Percentiles rank a stretch among this genome's conserved stretches.
phyloP scores from a whole-genome alignment of 2,329 filamentous ascomycete species.

The Nemania sp. region DNA sequence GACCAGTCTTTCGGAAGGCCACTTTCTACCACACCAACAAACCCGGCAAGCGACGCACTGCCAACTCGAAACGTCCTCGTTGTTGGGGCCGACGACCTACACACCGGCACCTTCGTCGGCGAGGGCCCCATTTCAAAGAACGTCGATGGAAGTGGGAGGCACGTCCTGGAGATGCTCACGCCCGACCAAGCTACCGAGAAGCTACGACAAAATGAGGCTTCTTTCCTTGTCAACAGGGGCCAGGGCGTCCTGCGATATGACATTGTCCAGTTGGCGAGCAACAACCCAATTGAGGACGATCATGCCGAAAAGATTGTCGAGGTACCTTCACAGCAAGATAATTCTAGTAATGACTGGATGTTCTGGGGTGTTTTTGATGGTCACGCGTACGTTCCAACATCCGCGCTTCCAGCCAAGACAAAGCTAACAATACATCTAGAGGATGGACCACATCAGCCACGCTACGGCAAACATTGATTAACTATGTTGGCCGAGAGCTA shows the following conservation, averaged over 20 bases:
- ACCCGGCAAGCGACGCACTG: conserved; percentile 54
- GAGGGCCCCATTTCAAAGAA: conserved; percentile 90
- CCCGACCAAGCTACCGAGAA: conserved; percentile 93
- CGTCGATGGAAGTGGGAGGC: conserved; percentile 84
- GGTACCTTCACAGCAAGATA: conserved; percentile 70
- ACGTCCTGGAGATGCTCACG: conserved; percentile 94
- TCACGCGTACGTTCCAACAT: conserved; percentile 75
- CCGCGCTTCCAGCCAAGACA: not conserved
- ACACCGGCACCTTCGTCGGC: conserved; percentile 86
- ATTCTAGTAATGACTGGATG: conserved; percentile 89
- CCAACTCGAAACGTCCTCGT: conserved; percentile 79
- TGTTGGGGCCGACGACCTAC: conserved; percentile 90
- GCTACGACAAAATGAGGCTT: conserved; percentile 89
- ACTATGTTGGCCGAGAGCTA: conserved; percentile 90
- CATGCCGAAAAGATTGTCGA: conserved; percentile 98
- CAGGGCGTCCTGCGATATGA: conserved; percentile 95
- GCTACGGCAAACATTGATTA: conserved; percentile 90
- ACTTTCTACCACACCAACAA: conserved; percentile 56
- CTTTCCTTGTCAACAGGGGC: conserved; percentile 88
- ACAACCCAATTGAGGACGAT: conserved; percentile 98
- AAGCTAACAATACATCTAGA: conserved; percentile 58
- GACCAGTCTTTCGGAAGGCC: conserved; percentile 54
- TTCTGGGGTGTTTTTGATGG: conserved; percentile 99
- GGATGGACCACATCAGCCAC: conserved; percentile 99
- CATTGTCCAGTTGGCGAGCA: conserved; percentile 92